A percentile compares a stretch with the other conserved stretches of the same genome.
Conservation (phyloP, 1,284 basidiomycete species). For the Bondarzewia mesenterica region DNA sequence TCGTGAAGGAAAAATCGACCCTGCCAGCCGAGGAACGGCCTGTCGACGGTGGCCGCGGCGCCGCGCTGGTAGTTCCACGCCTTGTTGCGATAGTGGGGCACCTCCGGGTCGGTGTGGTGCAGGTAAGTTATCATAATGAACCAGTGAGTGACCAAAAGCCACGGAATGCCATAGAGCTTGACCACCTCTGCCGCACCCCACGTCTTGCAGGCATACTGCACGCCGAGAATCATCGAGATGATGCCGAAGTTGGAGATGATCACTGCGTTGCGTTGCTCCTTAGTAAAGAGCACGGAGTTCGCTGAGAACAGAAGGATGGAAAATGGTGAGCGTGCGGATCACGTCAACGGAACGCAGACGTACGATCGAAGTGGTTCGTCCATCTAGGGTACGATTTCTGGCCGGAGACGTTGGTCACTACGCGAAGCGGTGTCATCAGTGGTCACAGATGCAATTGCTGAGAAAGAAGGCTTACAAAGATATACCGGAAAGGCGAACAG, state of each 20-base stretch:
- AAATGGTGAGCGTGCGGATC: background rate
- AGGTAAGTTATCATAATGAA: slow-evolving; percentile 51
- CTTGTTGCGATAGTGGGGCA: slow-evolving; percentile 50
- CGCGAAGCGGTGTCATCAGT: background rate
- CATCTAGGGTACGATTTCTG: slow-evolving; percentile 61
- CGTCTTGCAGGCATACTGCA: slow-evolving; percentile 23
- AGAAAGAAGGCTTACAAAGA: slow-evolving; percentile 32
- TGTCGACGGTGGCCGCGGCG: slow-evolving; percentile 57
- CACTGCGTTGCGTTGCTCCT: slow-evolving; percentile 41
- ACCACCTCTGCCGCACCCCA: slow-evolving; percentile 34
- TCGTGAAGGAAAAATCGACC: slow-evolving; percentile 36
- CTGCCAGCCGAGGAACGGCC: slow-evolving; percentile 43
- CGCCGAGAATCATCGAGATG: slow-evolving; percentile 34
- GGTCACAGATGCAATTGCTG: background rate
- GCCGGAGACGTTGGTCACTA: slow-evolving; percentile 56
- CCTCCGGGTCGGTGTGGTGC: slow-evolving; percentile 41
- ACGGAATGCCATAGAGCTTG: slow-evolving; percentile 51
- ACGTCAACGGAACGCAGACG: slow-evolving; percentile 14
- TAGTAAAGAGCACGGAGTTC: slow-evolving; percentile 45
- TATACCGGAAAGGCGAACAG: slow-evolving; percentile 71
- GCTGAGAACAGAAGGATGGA: slow-evolving; percentile 23
- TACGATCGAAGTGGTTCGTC: slow-evolving; percentile 55
- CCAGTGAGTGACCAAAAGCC: slow-evolving; percentile 52
- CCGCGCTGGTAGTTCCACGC: slow-evolving; percentile 52
- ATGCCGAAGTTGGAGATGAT: slow-evolving; percentile 50